Percentiles rank a stretch among this genome's conserved stretches.
Evolutionary conservation across 352 stramenopile genomes (phyloP).

Genomic region (Phytopythium cucurbitacearum): DNA sequence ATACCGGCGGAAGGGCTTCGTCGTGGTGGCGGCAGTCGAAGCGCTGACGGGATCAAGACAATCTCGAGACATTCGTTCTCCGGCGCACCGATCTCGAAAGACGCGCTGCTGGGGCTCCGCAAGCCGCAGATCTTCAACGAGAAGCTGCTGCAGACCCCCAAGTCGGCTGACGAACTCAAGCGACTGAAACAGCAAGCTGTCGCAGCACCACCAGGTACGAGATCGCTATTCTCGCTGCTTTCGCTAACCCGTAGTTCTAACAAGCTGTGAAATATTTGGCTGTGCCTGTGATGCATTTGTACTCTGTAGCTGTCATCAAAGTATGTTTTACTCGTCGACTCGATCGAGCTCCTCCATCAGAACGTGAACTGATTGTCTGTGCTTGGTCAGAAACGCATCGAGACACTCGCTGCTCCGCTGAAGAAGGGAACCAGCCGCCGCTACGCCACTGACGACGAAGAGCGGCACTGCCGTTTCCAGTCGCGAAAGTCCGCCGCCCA

Average conservation of each 20-base stretch:
- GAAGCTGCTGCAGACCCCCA: constrained; percentile 44
- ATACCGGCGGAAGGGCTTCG: neutral
- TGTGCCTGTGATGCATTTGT: neutral
- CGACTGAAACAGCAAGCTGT: constrained; percentile 48
- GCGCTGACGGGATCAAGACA: constrained; percentile 59
- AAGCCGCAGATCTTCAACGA: constrained; percentile 56
- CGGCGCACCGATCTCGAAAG: constrained; percentile 10
- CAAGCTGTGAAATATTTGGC: too few species aligned
- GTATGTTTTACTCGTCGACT: neutral
- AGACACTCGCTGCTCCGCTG: constrained; percentile 47
- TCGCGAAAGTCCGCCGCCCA: constrained; percentile 17
- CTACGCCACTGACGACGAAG: constrained; percentile 72
- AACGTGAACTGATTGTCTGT: too few species aligned
- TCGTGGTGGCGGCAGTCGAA: constrained; percentile 1
- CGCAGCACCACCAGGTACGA: constrained; percentile 35
- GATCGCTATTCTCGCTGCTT: neutral
- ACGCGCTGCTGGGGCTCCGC: constrained; percentile 47
- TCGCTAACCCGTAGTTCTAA: too few species aligned
- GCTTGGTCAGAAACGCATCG: constrained; percentile 49
- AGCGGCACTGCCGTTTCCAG: constrained; percentile 69
- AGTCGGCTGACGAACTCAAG: constrained; percentile 34
- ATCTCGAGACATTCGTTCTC: constrained; percentile 32
- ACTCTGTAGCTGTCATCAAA: neutral
- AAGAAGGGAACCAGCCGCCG: constrained; percentile 33
- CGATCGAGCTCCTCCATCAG: neutral